Evolutionary conservation across 495 filamentous ascomycete species (phyloP).

Genomic region (Geoglossum glabrum): DNA sequence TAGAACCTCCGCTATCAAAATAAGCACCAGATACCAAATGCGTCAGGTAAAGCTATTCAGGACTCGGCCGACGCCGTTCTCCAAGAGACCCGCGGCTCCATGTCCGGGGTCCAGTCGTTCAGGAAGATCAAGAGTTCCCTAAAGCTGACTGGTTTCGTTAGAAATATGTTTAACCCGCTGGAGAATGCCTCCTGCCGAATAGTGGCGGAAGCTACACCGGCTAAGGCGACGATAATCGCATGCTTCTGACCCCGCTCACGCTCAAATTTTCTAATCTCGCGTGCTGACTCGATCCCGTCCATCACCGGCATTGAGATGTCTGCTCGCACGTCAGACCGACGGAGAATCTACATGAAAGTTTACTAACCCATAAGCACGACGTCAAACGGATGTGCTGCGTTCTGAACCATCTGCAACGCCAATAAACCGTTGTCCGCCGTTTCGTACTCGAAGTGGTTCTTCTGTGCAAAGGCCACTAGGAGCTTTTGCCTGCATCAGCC

Average conservation of each 20-base stretch:
- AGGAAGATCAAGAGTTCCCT: conserved; percentile 17
- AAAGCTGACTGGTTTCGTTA: conserved; percentile 47
- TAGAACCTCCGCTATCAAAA: too few relatives aligned
- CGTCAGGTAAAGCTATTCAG: too few relatives aligned
- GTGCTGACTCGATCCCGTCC: conserved; percentile 44
- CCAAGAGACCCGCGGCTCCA: too few relatives aligned
- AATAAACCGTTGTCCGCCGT: conserved; percentile 37
- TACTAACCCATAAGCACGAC: conserved; percentile 34
- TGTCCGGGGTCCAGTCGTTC: background rate
- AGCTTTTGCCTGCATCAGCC: conserved; percentile 14
- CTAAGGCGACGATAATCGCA: conserved; percentile 47
- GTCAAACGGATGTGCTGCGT: conserved; percentile 22
- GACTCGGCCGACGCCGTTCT: too few relatives aligned
- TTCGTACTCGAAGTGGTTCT: conserved; percentile 25
- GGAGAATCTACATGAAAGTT: background rate
- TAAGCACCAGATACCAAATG: too few relatives aligned
- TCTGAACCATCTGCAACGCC: conserved; percentile 34
- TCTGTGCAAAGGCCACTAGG: conserved; percentile 39
- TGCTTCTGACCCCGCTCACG: conserved; percentile 14
- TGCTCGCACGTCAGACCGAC: background rate
- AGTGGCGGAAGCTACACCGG: conserved; percentile 40
- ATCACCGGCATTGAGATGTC: conserved; percentile 21
- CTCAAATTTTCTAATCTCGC: conserved; percentile 40
- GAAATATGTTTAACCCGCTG: conserved; percentile 49
- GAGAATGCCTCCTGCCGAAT: conserved; percentile 46